Conservation (phyloP, 768 basidiomycete genomes). For the Boletus reticulatus region DNA sequence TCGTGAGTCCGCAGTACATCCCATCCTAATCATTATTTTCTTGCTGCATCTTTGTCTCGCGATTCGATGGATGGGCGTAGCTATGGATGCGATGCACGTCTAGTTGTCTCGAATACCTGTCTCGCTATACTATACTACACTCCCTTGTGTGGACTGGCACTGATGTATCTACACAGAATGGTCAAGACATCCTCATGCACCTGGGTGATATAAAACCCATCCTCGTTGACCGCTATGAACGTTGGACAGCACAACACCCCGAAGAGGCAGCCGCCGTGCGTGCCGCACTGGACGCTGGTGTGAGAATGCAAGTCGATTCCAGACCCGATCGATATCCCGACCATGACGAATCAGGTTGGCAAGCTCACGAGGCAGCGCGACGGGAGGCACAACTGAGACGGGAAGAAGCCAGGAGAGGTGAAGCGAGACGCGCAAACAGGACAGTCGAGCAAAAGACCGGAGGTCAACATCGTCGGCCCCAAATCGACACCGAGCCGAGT, state of each 20-base stretch:
- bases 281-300: slow-evolving; percentile 19
- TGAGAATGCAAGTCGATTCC: slow-evolving; percentile 23
- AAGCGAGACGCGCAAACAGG: slow-evolving; percentile 27
- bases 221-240: slow-evolving; percentile 62
- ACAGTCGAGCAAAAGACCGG: slow-evolving; percentile 16
- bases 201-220: slow-evolving; percentile 63
- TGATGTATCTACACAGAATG: slow-evolving; percentile 49
- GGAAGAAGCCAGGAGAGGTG: slow-evolving; percentile 37
- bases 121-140: not conserved
- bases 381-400: slow-evolving; percentile 31
- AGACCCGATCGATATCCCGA: slow-evolving; percentile 24
- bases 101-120: not conserved
- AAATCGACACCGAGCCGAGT: slow-evolving; percentile 26
- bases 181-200: slow-evolving; percentile 67
- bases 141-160: slow-evolving; percentile 4
- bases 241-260: slow-evolving; percentile 50
- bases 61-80: not conserved
- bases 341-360: slow-evolving; percentile 33
- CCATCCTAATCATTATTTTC: not conserved
- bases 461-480: slow-evolving; percentile 22
- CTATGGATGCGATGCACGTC: not conserved
- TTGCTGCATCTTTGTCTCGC: not conserved
- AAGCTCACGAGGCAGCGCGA: slow-evolving; percentile 31
- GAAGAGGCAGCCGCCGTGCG: slow-evolving; percentile 31
- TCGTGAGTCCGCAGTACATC: slow-evolving; percentile 51